A percentile compares a stretch with the other conserved stretches of the same genome.
Evolutionary conservation across 441 rosid genomes (phyloP).

Genomic region (Caryocar brasiliense): DNA sequence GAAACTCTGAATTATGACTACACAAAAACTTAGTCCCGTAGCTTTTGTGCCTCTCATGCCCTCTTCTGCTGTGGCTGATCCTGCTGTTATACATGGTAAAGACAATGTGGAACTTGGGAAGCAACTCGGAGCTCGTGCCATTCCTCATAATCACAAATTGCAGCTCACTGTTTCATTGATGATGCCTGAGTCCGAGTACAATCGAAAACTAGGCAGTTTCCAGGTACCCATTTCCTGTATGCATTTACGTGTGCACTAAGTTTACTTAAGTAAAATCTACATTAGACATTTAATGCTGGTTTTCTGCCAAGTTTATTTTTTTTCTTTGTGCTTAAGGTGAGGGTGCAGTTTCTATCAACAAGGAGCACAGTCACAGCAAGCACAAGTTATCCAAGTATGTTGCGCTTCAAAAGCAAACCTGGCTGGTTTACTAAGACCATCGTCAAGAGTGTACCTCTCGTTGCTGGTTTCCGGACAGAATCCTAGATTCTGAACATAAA

Average conservation of each 20-base stretch:
- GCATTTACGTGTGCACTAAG: neutral
- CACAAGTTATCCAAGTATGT: slow-evolving; percentile 22
- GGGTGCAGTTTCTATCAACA: slow-evolving; percentile 28
- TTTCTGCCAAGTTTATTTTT: neutral
- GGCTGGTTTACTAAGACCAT: slow-evolving; percentile 3
- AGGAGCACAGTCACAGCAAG: slow-evolving; percentile 19
- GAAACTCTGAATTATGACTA: slow-evolving; percentile 27
- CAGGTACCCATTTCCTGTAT: slow-evolving; percentile 11
- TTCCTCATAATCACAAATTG: slow-evolving; percentile 28
- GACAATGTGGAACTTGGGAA: neutral
- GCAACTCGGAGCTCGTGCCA: neutral
- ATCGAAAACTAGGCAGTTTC: slow-evolving; percentile 38
- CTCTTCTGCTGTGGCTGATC: neutral
- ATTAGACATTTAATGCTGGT: too few relatives aligned
- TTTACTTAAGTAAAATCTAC: neutral
- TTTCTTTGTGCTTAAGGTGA: slow-evolving; percentile 13
- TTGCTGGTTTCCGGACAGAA: slow-evolving; percentile 23
- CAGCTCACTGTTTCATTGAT: slow-evolving; percentile 25
- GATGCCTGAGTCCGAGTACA: slow-evolving; percentile 39
- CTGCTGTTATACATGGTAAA: neutral
- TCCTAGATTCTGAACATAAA: slow-evolving; percentile 18
- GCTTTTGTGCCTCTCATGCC: slow-evolving; percentile 23
- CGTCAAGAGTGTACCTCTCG: slow-evolving; percentile 10
- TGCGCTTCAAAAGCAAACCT: slow-evolving; percentile 30
- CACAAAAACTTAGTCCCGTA: slow-evolving; percentile 24